Evolutionary conservation across 2,329 filamentous ascomycete species (phyloP).

Genomic region (Akanthomyces uredinophilus): DNA sequence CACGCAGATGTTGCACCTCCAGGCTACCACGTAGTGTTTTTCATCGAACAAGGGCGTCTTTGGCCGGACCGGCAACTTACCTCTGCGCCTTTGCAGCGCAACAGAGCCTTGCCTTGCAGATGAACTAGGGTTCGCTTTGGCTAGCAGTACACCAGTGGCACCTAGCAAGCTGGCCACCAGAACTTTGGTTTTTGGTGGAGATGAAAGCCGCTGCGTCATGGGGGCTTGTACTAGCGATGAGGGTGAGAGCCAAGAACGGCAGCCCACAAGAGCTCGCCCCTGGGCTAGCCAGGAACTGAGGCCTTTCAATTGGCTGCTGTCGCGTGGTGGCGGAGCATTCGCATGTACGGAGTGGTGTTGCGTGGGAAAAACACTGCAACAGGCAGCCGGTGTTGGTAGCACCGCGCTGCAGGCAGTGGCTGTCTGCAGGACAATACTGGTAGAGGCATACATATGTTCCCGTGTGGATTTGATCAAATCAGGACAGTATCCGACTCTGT

Average conservation of each 20-base stretch:
- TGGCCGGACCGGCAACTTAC: constrained; percentile 2
- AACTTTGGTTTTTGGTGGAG: not conserved
- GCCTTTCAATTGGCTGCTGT: constrained; percentile 1
- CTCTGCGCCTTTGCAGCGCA: not conserved
- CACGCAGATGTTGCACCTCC: not conserved
- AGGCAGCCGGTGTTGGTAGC: not conserved
- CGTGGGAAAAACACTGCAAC: not conserved
- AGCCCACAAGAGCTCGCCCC: constrained; percentile 1
- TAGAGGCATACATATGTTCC: not conserved
- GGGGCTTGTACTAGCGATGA: constrained; percentile 1
- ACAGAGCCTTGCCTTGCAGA: not conserved
- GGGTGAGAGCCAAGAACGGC: not conserved
- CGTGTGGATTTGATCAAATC: not conserved
- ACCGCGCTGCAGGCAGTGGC: not conserved
- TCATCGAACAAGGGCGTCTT: not conserved
- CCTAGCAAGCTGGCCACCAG: not conserved
- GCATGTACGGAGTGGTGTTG: not conserved
- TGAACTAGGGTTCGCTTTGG: no score
- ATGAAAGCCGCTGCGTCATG: not conserved
- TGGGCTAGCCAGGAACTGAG: constrained; percentile 12
- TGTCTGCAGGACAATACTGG: not conserved
- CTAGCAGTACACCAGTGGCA: no score
- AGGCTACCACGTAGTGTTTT: not conserved
- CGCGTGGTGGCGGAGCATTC: constrained; percentile 12
- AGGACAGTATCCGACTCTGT: not conserved